These are phyloP conservation scores for Colletotrichum higginsianum DNA, from an alignment of 2,329 filamentous ascomycete species.

Conservation along the genomic window DNA sequence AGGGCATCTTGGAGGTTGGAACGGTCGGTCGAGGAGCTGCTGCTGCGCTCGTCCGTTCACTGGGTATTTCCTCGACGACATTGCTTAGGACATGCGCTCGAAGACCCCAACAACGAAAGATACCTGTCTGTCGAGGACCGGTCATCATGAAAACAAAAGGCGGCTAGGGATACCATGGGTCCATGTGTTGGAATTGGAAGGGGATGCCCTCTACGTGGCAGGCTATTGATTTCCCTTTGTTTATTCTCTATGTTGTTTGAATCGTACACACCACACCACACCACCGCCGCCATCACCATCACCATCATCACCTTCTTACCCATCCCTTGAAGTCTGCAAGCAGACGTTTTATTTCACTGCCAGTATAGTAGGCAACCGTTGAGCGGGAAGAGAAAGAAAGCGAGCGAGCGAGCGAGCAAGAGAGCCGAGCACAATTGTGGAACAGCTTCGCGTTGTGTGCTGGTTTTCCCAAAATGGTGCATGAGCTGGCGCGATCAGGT, in stretches of 20 bases:
- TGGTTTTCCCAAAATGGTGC: conserved; percentile 37
- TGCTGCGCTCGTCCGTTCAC: conserved; percentile 30
- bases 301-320: neutral
- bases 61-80: conserved; percentile 31
- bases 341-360: conserved; percentile 38
- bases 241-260: conserved; percentile 42
- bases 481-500: conserved; percentile 36
- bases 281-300: neutral
- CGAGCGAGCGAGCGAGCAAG: conserved; percentile 2
- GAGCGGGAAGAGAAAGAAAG: conserved; percentile 13
- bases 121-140: conserved; percentile 33
- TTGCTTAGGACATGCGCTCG: conserved; percentile 11
- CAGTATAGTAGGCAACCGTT: conserved; percentile 25
- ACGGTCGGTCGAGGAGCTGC: conserved; percentile 42
- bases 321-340: conserved; percentile 34
- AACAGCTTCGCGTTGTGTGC: conserved; percentile 25
- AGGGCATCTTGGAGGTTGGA: conserved; percentile 45
- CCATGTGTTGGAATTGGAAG: conserved; percentile 35
- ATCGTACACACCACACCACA: conserved; percentile 41
- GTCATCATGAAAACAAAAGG: conserved; percentile 36
- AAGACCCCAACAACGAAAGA: conserved; percentile 26
- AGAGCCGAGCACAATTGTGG: conserved; percentile 1
- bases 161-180: conserved; percentile 40
- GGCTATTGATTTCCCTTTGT: conserved; percentile 43
- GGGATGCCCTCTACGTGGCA: conserved; percentile 36